Evolutionary conservation across 75 land plant species (phyloP).

Genomic region (Sequoia sempervirens): DNA sequence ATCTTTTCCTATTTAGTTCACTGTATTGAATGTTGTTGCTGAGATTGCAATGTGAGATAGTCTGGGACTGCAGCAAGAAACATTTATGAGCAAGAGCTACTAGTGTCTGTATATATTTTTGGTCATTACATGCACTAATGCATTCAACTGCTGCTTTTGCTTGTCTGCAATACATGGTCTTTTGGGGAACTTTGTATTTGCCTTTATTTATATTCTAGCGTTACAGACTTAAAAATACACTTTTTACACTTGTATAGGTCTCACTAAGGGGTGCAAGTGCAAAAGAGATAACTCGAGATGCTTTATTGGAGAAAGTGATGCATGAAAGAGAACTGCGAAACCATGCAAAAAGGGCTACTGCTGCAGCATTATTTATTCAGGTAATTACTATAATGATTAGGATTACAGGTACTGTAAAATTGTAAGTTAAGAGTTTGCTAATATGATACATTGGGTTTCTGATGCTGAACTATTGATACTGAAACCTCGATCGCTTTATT

Average conservation of each 20-base stretch:
- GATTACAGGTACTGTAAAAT: not conserved
- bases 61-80: not conserved
- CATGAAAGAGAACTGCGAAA: conserved; percentile 62
- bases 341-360: conserved; percentile 38
- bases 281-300: conserved; percentile 78
- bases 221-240: not conserved
- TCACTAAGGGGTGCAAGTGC: conserved; percentile 88
- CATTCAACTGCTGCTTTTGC: not conserved
- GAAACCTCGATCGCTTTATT: not conserved
- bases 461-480: conserved; percentile 7
- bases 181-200: not conserved
- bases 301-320: conserved; percentile 67
- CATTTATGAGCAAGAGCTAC: not conserved
- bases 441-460: not conserved
- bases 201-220: not conserved
- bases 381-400: conserved; percentile 15
- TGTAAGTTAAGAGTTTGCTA: not conserved
- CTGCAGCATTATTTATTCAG: conserved; percentile 76
- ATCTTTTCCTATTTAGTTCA: not conserved
- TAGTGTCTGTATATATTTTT: not conserved
- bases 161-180: not conserved
- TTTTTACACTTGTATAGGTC: conserved; percentile 40
- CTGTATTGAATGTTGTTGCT: conserved; percentile 1
- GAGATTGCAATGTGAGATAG: not conserved
- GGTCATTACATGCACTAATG: not conserved